phyloP scores from a whole-genome alignment of 2,329 filamentous ascomycete species.

The Hymenoscyphus albidus region DNA sequence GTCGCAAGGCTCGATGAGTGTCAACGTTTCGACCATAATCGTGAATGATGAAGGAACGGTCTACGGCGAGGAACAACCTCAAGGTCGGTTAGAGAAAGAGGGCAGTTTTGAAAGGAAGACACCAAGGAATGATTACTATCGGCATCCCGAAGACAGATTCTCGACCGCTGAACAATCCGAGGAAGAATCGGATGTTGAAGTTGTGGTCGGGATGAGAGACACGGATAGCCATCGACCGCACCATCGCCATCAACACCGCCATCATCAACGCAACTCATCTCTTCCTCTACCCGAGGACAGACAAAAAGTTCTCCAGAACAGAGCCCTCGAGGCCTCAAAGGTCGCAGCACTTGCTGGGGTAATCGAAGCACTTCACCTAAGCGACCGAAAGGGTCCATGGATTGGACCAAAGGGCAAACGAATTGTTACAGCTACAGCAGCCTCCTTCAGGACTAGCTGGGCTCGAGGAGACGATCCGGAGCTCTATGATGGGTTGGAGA shows the following conservation, averaged over 20 bases:
- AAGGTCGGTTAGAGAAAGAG: not conserved
- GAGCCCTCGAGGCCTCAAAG: constrained; percentile 28
- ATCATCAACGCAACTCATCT: constrained; percentile 8
- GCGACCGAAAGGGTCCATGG: constrained; percentile 40
- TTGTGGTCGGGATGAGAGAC: not conserved
- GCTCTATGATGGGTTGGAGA: constrained; percentile 6
- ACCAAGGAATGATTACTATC: constrained; percentile 6
- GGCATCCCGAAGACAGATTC: constrained; percentile 7
- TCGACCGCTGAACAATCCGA: not conserved
- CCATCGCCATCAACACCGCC: not conserved
- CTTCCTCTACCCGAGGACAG: constrained; percentile 17
- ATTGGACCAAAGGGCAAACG: constrained; percentile 26
- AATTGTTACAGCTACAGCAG: constrained; percentile 19
- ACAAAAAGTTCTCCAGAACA: constrained; percentile 13
- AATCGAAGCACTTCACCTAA: constrained; percentile 40
- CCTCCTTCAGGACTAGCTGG: constrained; percentile 14
- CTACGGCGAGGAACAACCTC: not conserved
- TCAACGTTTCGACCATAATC: constrained; percentile 6
- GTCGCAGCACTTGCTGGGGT: constrained; percentile 34
- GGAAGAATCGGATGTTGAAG: not conserved
- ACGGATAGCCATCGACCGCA: not conserved
- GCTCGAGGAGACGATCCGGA: constrained; percentile 3
- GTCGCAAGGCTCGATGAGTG: not conserved
- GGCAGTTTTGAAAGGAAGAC: constrained; percentile 5
- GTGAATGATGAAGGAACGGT: not conserved